These are phyloP conservation scores for Excoecaria agallocha DNA, from an alignment of 345 rosid species.

Conservation along the genomic window DNA sequence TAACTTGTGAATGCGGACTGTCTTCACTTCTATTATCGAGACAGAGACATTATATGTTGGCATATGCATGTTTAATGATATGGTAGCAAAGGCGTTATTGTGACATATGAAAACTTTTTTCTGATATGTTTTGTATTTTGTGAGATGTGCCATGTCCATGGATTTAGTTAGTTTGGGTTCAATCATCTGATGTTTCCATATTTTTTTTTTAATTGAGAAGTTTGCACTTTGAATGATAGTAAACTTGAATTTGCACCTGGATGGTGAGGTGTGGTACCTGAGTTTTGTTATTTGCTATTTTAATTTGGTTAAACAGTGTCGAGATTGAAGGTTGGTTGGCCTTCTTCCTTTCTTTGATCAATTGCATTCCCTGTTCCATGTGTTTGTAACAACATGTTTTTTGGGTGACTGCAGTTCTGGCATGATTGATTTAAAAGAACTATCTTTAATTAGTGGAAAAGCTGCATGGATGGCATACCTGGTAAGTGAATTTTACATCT, in stretches of 20 bases:
- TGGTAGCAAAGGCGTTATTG: background rate
- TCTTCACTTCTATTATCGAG: background rate
- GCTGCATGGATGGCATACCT: conserved; percentile 97
- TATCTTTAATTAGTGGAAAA: conserved; percentile 67
- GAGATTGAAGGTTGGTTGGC: background rate
- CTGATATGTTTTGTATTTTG: background rate
- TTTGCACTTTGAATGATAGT: background rate
- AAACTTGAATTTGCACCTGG: background rate
- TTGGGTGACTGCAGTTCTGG: conserved; percentile 43
- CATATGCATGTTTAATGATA: background rate
- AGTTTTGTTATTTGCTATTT: background rate
- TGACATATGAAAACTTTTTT: background rate
- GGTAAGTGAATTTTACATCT: conserved; percentile 35
- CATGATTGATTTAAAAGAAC: conserved; percentile 50
- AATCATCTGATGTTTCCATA: background rate
- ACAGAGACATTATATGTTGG: background rate
- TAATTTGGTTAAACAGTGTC: background rate
- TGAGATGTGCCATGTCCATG: background rate
- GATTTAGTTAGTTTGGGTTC: background rate
- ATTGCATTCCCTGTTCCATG: conserved; percentile 4
- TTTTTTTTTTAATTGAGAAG: background rate
- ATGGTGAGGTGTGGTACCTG: background rate
- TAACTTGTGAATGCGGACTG: background rate
- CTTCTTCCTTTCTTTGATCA: background rate
- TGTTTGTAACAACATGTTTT: too few species aligned